Evolutionary conservation across 2,329 filamentous ascomycete species (phyloP), one percentile per base, ranked within the genome.

Genomic region (Xylariales sp.): DNA sequence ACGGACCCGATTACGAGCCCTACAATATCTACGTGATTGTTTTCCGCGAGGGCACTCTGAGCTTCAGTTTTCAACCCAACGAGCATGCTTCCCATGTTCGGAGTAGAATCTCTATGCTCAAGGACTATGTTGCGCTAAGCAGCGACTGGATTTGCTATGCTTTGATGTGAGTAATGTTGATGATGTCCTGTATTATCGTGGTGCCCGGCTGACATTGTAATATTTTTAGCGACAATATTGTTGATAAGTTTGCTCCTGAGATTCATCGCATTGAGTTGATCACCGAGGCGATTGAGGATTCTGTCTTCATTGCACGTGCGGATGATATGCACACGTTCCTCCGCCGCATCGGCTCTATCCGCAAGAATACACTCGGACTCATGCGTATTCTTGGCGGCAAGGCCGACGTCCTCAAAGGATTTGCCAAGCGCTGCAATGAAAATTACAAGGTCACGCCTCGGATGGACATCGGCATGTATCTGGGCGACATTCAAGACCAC

Each of bases 81-180:
- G 80, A 82, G 3, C 93, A 98, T 60, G 88, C 90, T 11, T 76
- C 83, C 29, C 88, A 93, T 48, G 93, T 98, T 18, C 82, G 91
- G 48, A 89, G 86, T 70, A 82, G 93, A 62, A 97, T 98, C 53
- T 83, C 88, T 17, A 85, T 88, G 50, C 73, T 98, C 40, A 91
- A 95, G 56, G 93, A 98, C 56, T 97, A 96, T 56, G 86, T 97
- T 52, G 83, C 90, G 44, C 74, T 98, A 27, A 95, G 88, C 57
- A 90, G 89, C 50, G 93, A 98, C 64, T 98, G 94, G 91, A 94
- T 97, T 51, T 98, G 93, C 70, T 98, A 98, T 59, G 93, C 93
- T 29, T 75, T 98, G 56, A 97, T 98, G 83, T 88, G 70, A 73
- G 83, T 67, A 38, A 1, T 5, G 5, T 16, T 23, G n/a, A n/a